Conservation (phyloP, 2,329 filamentous ascomycete genomes). For the Aureobasidium leucospermi region DNA sequence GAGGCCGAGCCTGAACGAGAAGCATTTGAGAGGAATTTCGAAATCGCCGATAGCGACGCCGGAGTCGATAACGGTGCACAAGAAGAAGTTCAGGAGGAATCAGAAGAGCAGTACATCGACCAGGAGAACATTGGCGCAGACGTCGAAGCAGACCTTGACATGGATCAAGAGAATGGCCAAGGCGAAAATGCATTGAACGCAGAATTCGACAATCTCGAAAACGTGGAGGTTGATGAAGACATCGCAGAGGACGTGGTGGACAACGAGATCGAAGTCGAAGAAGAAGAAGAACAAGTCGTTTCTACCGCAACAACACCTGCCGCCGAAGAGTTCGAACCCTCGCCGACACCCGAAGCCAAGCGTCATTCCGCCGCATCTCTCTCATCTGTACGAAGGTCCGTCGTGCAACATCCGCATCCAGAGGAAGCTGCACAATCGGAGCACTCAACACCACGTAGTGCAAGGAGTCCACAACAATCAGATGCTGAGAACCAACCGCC, state of each 20-base stretch:
- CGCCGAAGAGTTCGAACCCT: slow-evolving; percentile 31
- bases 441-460: slow-evolving; percentile 53
- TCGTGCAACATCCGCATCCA: slow-evolving; percentile 30
- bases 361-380: slow-evolving; percentile 1
- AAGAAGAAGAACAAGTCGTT: slow-evolving; percentile 4
- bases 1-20: slow-evolving; percentile 30
- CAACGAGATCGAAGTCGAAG: neutral
- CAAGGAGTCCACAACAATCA: slow-evolving; percentile 51
- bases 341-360: slow-evolving; percentile 24
- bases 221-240: neutral
- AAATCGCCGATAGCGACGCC: neutral
- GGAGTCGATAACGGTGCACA: slow-evolving; percentile 1
- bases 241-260: neutral
- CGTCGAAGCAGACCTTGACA: slow-evolving; percentile 3
- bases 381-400: slow-evolving; percentile 1
- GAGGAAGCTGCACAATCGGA: slow-evolving; percentile 48
- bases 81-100: neutral
- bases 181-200: slow-evolving; percentile 1
- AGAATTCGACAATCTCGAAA: slow-evolving; percentile 5
- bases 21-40: slow-evolving; percentile 41
- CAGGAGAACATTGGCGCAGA: neutral
- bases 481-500: slow-evolving; percentile 76
- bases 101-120: neutral
- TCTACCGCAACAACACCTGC: slow-evolving; percentile 15
- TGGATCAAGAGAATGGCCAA: neutral